Evolutionary conservation across 23 red algal species (phyloP), one percentile per base, ranked within the genome.

Genomic region (Chondrus crispus): DNA sequence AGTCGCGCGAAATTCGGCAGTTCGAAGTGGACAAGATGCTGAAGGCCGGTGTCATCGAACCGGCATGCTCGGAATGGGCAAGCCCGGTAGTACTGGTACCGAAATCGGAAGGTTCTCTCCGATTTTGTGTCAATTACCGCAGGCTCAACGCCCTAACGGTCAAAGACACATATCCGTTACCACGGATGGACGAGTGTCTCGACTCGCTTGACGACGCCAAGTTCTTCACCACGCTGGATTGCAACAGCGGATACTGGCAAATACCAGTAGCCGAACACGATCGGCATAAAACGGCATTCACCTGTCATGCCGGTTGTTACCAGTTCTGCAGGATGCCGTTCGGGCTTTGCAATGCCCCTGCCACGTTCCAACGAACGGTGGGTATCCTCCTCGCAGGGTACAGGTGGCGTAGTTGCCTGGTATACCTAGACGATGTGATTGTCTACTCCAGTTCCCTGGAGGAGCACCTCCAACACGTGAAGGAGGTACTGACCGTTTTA

Each of bases 351-450:
- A 76, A 76, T 16, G 18, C 71, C 22, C 1, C 71, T 24, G 71
- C 24, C 35, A 76, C 71, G 37, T 76, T 76, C 12, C 28, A 76
- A 76, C 28, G 71, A 9, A 47, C 1, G 24, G 37, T 76, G 38
- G 71, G 43, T 76, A 13, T 76, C 0, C 35, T 76, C 26, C 48
- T 62, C 18, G 35, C 78, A n/a, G 20, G 45, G 37, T 35, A 52
- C 33, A 45, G 47, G 11, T 83, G 45, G 39, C 24, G 38, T 13
- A 49, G n/a, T 57, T 45, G 39, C 22, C 47, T 83, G 39, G 45
- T 83, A 38, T 83, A 83, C 45, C 57, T 83, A 47, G 51, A 83
- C 47, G 78, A 83, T 28, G 57, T 83, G 9, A 84, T 84, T 39
- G 32, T 84, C 16, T 84, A 60, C 26, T 55, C 44, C 80, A 38